Conservation (phyloP, 2,329 filamentous ascomycete genomes). For the Furcasterigmium furcatum region DNA sequence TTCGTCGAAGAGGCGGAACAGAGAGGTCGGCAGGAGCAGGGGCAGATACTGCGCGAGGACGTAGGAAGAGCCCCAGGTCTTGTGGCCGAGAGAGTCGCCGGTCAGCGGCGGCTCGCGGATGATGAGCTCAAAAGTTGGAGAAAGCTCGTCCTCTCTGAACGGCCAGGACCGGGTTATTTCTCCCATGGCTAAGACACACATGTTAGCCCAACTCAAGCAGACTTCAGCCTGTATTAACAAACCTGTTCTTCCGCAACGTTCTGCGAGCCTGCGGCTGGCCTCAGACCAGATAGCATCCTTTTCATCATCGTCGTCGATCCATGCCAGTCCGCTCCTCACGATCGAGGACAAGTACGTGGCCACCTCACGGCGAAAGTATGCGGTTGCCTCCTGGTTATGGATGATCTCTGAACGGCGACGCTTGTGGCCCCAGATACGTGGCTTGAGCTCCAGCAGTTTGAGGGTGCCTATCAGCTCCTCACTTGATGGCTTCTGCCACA, state of each 20-base stretch:
- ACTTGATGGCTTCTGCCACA: constrained; percentile 72
- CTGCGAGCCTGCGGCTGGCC: constrained; percentile 76
- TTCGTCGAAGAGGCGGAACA: constrained; percentile 42
- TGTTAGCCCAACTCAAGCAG: not conserved
- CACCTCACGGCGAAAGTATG: constrained; percentile 45
- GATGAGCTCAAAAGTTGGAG: constrained; percentile 55
- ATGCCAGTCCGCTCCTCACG: constrained; percentile 62
- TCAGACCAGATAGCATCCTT: constrained; percentile 72
- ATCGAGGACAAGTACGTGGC: constrained; percentile 67
- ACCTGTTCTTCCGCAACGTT: constrained; percentile 78
- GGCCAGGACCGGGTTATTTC: constrained; percentile 55
- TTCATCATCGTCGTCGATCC: constrained; percentile 65
- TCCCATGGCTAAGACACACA: constrained; percentile 45
- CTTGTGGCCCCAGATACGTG: constrained; percentile 62
- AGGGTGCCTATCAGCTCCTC: constrained; percentile 62
- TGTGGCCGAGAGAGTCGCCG: constrained; percentile 83
- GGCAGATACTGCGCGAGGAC: constrained; percentile 73
- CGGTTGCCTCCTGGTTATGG: constrained; percentile 36
- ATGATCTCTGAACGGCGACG: constrained; percentile 37
- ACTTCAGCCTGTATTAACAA: too few relatives aligned
- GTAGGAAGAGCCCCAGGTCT: constrained; percentile 94
- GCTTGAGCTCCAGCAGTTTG: constrained; percentile 61
- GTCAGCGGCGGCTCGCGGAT: constrained; percentile 87
- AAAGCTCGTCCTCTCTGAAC: constrained; percentile 30
- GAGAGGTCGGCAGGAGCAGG: constrained; percentile 35